Evolutionary conservation across 2,329 filamentous ascomycete species (phyloP), one percentile per base, ranked within the genome.

Genomic region (Coniochaeta sp.): DNA sequence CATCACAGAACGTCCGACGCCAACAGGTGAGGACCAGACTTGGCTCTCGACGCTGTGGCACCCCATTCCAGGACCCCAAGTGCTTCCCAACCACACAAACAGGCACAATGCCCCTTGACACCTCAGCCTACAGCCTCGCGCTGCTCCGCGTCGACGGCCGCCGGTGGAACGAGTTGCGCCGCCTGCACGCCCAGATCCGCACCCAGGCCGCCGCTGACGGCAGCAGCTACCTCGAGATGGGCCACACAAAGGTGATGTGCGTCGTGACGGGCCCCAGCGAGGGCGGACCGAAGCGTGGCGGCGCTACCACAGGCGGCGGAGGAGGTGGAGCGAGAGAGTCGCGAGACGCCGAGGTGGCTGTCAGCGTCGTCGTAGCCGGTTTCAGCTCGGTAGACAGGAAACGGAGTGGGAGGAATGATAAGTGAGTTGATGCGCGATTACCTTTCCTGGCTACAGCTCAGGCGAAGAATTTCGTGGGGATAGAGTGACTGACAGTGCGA

Each of bases 181-280:
- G 91, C 8, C 83, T 96, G 58, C 87, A 91, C 70, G 93, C 90
- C 56, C 90, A 96, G 75, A 92, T 99, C 71, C 90, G 89, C 63
- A 97, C 92, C 1, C 95, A 97, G 75, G 89, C 93, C 62, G 89
- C 93, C 57, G 92, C 93, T 60, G 95, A 98, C 68, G 95, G 95
- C 38, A 96, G 90, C 52, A 91, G 89, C 63, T 96, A 96, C 75
- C 86, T 98, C 62, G 91, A 96, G 72, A 96, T 96, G 88, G 95
- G 95, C 68, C 96, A 98, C 76, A 99, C 95, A 24, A 95, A 96
- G 72, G 89, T 99, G 67, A 90, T 98, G 76, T 97, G 93, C 76
- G 91, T 93, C 26, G 88, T 99, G 56, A 86, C 88, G 1, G 95
- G 95, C 0, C 95, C 95, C 0, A 86, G 84, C 40, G 95, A 99